Conservation (phyloP, 257 asterid genomes). For the Solanum medicagineum region DNA sequence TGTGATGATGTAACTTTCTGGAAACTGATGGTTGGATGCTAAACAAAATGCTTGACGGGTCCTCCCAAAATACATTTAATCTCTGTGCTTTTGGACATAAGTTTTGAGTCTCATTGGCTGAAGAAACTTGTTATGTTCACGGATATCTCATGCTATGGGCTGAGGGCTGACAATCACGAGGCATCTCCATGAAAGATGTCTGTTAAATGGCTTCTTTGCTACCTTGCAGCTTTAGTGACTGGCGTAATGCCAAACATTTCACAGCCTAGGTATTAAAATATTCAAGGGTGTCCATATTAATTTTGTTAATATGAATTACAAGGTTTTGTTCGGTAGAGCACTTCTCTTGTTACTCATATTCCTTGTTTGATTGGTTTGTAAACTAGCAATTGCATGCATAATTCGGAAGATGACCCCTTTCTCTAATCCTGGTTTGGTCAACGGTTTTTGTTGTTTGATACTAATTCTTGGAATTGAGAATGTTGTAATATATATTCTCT, state of each 20-base stretch:
- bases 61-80: background rate
- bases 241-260: background rate
- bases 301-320: background rate
- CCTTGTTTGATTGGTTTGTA: background rate
- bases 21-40: background rate
- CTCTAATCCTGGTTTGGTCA: background rate
- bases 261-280: background rate
- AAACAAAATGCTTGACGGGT: background rate
- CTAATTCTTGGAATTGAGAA: background rate
- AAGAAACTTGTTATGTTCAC: background rate
- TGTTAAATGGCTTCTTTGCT: background rate
- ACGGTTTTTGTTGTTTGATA: background rate
- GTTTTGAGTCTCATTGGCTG: background rate
- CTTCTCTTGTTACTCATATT: background rate
- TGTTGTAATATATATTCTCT: too few species aligned
- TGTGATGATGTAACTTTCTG: too few species aligned
- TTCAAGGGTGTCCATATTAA: too few species aligned
- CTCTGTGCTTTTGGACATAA: background rate
- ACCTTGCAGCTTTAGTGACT: background rate
- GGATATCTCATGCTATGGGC: background rate
- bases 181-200: background rate
- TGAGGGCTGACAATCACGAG: background rate
- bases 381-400: background rate
- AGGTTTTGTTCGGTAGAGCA: background rate
- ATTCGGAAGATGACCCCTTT: background rate